phyloP scores from a whole-genome alignment of 208 protist genomes.

The Crithidia fasciculata region DNA sequence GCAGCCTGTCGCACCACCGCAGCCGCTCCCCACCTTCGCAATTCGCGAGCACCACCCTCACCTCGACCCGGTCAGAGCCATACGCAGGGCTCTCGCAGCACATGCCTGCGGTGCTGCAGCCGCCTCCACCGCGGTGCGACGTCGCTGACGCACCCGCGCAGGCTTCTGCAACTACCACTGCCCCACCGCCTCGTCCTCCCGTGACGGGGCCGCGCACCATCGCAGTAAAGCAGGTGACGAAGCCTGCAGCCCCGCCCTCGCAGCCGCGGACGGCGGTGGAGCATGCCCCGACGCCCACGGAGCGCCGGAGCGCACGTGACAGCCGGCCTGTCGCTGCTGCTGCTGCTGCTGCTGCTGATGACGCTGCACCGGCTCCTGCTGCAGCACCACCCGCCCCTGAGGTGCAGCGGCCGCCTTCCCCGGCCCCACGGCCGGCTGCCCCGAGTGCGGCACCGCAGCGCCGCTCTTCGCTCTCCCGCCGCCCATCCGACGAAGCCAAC shows the following conservation, averaged over 20 bases:
- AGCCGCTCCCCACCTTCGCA: slow-evolving; percentile 3
- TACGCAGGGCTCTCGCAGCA: slow-evolving; percentile 10
- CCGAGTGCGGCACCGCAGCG: neutral
- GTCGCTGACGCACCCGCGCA: too few species aligned
- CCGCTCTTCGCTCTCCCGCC: neutral
- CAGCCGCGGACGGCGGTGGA: neutral
- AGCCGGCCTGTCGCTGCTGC: neutral
- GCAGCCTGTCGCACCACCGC: slow-evolving; percentile 12
- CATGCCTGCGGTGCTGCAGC: neutral
- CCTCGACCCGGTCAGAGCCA: neutral
- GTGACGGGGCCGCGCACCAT: too few species aligned
- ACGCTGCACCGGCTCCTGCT: neutral
- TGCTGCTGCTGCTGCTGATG: too few species aligned
- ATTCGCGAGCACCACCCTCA: neutral
- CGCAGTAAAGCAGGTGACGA: slow-evolving; percentile 3
- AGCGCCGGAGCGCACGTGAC: neutral
- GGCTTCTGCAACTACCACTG: neutral
- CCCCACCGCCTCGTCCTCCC: neutral
- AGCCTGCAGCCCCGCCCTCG: neutral
- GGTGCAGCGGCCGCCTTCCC: neutral
- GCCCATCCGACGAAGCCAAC: neutral
- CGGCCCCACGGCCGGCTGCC: neutral
- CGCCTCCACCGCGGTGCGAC: neutral
- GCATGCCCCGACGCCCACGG: neutral
- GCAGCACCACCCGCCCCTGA: neutral